Evolutionary conservation across 2,329 filamentous ascomycete species (phyloP), one percentile per base, ranked within the genome.

Genomic region (Coniella vitis): DNA sequence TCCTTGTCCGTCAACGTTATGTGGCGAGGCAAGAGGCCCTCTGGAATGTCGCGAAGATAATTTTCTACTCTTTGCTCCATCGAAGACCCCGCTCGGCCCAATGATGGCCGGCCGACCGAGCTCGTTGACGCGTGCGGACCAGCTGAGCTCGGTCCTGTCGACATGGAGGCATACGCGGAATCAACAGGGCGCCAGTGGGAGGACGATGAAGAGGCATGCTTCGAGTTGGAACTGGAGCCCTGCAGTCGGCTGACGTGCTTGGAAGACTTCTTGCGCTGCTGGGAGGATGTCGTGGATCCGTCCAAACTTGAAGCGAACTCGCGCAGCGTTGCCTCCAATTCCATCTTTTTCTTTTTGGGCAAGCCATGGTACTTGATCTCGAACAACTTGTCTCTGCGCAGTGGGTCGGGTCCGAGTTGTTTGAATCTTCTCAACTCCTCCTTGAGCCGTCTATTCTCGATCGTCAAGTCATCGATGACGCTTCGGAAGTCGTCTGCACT

Each of bases 381-480:
- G 57, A 95, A 91, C 0, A 94, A 66, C 60, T 87, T 89, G 25
- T 94, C 87, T 40, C 83, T 80, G 31, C 83, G 77, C 43, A 90
- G 66, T 54, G 84, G 78, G 37, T 83, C 75, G 16, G 81, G 79
- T 2, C 84, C 80, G 21, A 78, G 68, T 54, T 80, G 81, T 62
- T 86, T 84, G 54, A 87, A 87, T 46, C 79, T 83, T 58, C 79
- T 84, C 47, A 94, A 60, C 58, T 83, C 81, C 56, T 84, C 81
- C 66, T 84, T 90, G 53, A 94, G 64, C 45, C 81, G 83, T 62
- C 88, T 87, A 61, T 93, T 94, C 61, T 90, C 85, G 21, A 95
- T 72, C 0, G 88, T 95, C 51, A 95, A 66, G 61, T 95, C 89
- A 58, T 95, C 88, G 41, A 95, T 94, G 14, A 95, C 87, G 56